phyloP scores from a whole-genome alignment of 2,329 filamentous ascomycete genomes.

The Aspergillus sp. region DNA sequence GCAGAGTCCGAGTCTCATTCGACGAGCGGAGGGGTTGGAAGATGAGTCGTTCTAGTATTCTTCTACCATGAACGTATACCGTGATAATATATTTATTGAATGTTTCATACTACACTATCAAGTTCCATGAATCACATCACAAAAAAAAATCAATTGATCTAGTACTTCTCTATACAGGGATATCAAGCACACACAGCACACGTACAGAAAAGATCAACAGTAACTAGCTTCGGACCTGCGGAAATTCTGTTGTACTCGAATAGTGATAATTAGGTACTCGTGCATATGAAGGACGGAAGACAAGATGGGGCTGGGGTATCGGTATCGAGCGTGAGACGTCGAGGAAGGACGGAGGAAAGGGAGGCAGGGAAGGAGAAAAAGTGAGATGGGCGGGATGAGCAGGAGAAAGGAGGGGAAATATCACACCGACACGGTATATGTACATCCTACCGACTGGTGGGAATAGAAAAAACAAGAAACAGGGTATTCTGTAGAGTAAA shows the following conservation, averaged over 20 bases:
- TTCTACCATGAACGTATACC: background rate
- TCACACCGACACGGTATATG: slow-evolving; percentile 17
- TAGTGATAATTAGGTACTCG: slow-evolving; percentile 10
- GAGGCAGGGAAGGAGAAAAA: slow-evolving; percentile 1
- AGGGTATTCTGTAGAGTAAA: background rate
- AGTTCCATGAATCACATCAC: background rate
- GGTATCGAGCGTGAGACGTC: slow-evolving; percentile 27
- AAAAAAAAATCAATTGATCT: background rate
- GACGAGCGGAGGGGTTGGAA: slow-evolving; percentile 34
- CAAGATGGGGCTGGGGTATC: slow-evolving; percentile 24
- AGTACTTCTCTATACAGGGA: background rate
- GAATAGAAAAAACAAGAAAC: slow-evolving; percentile 2
- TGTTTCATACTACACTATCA: background rate
- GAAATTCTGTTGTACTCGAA: slow-evolving; percentile 12
- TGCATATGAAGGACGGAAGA: slow-evolving; percentile 3
- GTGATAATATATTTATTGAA: background rate
- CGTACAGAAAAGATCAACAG: slow-evolving; percentile 2
- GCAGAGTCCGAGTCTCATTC: slow-evolving; percentile 41
- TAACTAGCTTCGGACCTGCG: slow-evolving; percentile 31
- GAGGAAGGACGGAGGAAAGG: slow-evolving; percentile 16
- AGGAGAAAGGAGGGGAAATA: background rate
- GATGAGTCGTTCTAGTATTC: slow-evolving; percentile 41
- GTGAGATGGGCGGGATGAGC: background rate
- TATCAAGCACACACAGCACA: background rate
- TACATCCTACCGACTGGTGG: slow-evolving; percentile 8